Percentiles rank a stretch among this genome's conserved stretches.
Conservation (phyloP, 2,329 filamentous ascomycete genomes). For the Helotiales sp. region DNA sequence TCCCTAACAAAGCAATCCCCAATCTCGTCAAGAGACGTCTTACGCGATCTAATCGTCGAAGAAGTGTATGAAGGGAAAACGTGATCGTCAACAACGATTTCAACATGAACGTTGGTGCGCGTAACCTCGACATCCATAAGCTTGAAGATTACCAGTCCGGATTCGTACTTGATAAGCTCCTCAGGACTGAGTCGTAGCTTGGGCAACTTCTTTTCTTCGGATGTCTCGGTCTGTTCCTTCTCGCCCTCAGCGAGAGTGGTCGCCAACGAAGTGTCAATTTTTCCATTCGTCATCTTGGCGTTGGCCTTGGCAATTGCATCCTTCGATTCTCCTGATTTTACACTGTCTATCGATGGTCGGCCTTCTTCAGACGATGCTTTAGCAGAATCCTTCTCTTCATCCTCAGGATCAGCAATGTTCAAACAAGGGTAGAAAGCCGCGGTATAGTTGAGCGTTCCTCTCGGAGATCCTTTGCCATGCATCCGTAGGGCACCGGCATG, state of each 20-base stretch:
- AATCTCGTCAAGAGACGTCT: conserved; percentile 82
- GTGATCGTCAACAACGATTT: conserved; percentile 73
- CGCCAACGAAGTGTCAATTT: conserved; percentile 27
- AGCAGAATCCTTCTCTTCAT: conserved; percentile 56
- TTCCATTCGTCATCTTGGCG: conserved; percentile 37
- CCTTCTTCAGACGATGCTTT: conserved; percentile 28
- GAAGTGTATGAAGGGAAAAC: conserved; percentile 87
- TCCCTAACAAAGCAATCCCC: conserved; percentile 96
- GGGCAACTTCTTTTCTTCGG: conserved; percentile 55
- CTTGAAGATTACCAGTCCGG: conserved; percentile 90
- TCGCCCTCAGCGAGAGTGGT: conserved; percentile 33
- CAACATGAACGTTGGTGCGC: conserved; percentile 72
- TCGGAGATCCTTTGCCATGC: conserved; percentile 69
- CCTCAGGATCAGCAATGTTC: conserved; percentile 90
- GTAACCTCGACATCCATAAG: conserved; percentile 86
- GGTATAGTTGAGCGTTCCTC: conserved; percentile 81
- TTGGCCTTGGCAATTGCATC: conserved; percentile 38
- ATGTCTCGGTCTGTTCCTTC: conserved; percentile 46
- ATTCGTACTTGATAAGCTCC: conserved; percentile 83
- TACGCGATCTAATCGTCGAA: conserved; percentile 67
- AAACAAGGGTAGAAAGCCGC: conserved; percentile 88
- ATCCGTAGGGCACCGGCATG: conserved; percentile 70
- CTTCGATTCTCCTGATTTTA: conserved; percentile 9
- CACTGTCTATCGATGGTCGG: conserved; percentile 28
- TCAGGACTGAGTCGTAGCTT: conserved; percentile 79